Base-by-base conservation (phyloP, 768 basidiomycete species). In the Hydnomerulius pinastri region DNA sequence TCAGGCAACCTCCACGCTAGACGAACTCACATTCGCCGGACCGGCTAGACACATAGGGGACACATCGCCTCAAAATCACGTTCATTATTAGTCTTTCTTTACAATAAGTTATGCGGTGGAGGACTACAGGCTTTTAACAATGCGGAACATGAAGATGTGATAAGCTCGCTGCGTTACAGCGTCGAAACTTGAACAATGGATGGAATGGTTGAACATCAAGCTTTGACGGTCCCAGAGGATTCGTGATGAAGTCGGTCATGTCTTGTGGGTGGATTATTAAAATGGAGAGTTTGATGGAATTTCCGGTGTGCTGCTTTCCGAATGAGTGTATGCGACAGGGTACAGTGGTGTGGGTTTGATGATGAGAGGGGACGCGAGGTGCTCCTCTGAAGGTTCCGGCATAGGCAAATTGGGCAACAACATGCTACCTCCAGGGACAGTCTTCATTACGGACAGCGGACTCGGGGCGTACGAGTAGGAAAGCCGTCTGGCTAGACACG, bases 341-440 rank as follows among this genome's bases (percentile, higher is more conserved):
- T 68, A 71, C 33, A 61, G 18, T 6, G 67, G 62, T 18, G 52
- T 69, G 8, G 67, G 68, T 46, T 48, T 65, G 50, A 69, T 47
- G 21, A 71, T 32, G 33, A 50, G 41, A 29, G 65, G 63, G 20
- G 58, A 47, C 36, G 51, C 43, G 30, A 48, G 38, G 25, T 49
- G 18, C 21, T 54, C 25, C 30, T 57, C 53, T 15, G 45, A 40
- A n/a, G 56, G 33, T 42, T 48, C 53, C 27, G 49, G 46, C 29
- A 28, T 18, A 8, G 39, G n/a, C 25, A 32, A 45, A 28, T 37
- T 32, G 5, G 42, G 17, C 28, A 55, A 40, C 24, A 39, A 42
- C 7, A 39, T 17, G 15, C 20, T 21, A 15, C 36, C 45, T 29
- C 46, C 43, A n/a, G 55, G 54, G 36, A 29, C 35, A 45, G 42